A percentile compares a stretch with the other conserved stretches of the same genome.
Evolutionary conservation across 805 yeast genomes (phyloP).

Genomic region (Kazachstania taianensis): DNA sequence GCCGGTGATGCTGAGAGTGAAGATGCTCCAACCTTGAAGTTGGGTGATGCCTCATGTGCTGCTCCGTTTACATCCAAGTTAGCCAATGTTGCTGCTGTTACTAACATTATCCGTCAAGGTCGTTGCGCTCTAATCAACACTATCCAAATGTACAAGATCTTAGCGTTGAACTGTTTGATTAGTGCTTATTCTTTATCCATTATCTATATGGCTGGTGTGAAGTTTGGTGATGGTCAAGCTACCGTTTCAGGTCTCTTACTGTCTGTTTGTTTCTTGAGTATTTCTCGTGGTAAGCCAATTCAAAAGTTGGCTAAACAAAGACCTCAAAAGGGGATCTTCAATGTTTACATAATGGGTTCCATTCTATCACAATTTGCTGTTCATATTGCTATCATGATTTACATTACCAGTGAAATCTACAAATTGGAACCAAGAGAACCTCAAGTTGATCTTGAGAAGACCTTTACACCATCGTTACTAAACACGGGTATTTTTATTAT

Average conservation of each 20-base stretch:
- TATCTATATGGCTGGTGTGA: constrained; percentile 91
- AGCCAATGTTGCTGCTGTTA: constrained; percentile 84
- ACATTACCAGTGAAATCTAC: constrained; percentile 76
- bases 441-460: constrained; percentile 79
- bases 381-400: constrained; percentile 73
- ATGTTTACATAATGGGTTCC: constrained; percentile 93
- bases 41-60: constrained; percentile 98
- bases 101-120: constrained; percentile 92
- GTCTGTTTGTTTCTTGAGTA: constrained; percentile 89
- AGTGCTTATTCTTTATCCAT: constrained; percentile 94
- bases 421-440: constrained; percentile 88
- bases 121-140: constrained; percentile 96
- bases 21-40: constrained; percentile 86
- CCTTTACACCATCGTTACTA: constrained; percentile 77
- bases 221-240: constrained; percentile 97
- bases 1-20: constrained; percentile 37
- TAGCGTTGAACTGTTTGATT: constrained; percentile 93
- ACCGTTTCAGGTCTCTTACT: constrained; percentile 88
- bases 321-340: constrained; percentile 96
- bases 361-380: constrained; percentile 93
- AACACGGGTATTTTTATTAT: constrained; percentile 93
- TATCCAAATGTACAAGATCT: constrained; percentile 96
- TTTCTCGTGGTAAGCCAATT: constrained; percentile 86
- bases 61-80: constrained; percentile 97
- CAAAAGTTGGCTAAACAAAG: constrained; percentile 84